Conservation (phyloP, 164 flowering plant species). For the Chloranthus sessilifolius region DNA sequence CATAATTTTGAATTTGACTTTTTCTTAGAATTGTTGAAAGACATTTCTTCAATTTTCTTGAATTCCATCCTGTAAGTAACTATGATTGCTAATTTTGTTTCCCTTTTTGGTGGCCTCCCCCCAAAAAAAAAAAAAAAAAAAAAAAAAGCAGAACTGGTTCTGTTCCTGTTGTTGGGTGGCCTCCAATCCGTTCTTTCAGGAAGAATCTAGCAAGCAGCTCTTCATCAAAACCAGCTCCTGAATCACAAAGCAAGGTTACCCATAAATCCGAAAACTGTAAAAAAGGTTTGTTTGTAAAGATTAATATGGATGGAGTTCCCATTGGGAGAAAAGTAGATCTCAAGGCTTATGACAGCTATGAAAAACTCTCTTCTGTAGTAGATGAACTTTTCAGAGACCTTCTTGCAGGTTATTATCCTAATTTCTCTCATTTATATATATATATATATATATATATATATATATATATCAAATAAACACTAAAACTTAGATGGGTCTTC, state of each 20-base stretch:
- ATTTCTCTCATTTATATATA: background rate
- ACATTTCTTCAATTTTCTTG: too few species aligned
- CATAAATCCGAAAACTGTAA: slow-evolving; percentile 29
- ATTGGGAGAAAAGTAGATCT: slow-evolving; percentile 95
- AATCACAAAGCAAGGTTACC: slow-evolving; percentile 25
- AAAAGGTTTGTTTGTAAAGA: slow-evolving; percentile 76
- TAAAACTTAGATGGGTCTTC: background rate
- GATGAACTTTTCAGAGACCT: slow-evolving; percentile 90
- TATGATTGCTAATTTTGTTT: too few species aligned
- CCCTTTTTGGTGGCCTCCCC: too few species aligned
- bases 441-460: too few species aligned
- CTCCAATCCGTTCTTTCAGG: slow-evolving; percentile 85
- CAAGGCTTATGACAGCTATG: slow-evolving; percentile 69
- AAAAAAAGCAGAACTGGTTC: slow-evolving; percentile 51
- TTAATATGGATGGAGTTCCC: slow-evolving; percentile 97
- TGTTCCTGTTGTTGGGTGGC: slow-evolving; percentile 96
- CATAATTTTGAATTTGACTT: too few species aligned
- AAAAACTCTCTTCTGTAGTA: slow-evolving; percentile 69
- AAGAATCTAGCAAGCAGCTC: slow-evolving; percentile 71
- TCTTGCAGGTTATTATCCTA: slow-evolving; percentile 61
- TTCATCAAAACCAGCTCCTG: slow-evolving; percentile 45
- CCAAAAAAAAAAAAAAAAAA: too few species aligned
- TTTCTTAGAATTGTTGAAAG: too few species aligned
- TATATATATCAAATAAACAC: background rate
- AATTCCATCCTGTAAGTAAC: too few species aligned